Percentiles rank a stretch among this genome's conserved stretches.
These are phyloP conservation scores for Paramecium caudatum DNA, from an alignment of 73 alveolate species.

Conservation along the genomic window DNA sequence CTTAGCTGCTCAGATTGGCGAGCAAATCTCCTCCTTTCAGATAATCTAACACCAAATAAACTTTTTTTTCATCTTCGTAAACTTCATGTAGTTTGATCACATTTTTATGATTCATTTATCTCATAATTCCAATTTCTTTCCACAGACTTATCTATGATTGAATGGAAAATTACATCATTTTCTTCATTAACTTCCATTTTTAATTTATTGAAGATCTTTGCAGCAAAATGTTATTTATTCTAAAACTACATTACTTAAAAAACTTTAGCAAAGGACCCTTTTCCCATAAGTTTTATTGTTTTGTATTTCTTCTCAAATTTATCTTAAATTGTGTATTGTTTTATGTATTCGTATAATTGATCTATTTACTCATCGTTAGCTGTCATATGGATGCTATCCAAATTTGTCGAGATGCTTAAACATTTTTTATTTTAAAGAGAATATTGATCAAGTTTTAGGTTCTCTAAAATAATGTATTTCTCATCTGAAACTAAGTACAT, in stretches of 20 bases:
- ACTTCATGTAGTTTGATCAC: conserved; percentile 16
- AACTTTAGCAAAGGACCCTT: conserved; percentile 95
- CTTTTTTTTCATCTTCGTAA: conserved; percentile 3
- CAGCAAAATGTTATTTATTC: conserved; percentile 18
- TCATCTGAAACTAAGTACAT: background rate
- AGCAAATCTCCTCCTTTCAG: conserved; percentile 50
- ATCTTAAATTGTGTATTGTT: background rate
- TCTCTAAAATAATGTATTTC: background rate
- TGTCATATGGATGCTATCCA: background rate
- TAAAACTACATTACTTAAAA: conserved; percentile 85
- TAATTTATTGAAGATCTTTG: background rate
- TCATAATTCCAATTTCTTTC: conserved; percentile 24
- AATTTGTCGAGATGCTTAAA: background rate
- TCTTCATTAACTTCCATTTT: background rate
- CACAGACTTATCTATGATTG: background rate
- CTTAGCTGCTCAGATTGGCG: background rate
- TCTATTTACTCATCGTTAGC: background rate
- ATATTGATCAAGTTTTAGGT: background rate
- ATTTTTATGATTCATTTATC: conserved; percentile 15
- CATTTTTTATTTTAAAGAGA: background rate
- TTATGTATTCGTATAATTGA: background rate
- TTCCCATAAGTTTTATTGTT: conserved; percentile 75
- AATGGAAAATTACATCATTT: background rate
- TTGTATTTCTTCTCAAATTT: background rate
- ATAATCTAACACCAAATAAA: background rate